These are phyloP conservation scores for Flaveria floridana DNA, from an alignment of 140 eudicot genomes.

Conservation along the genomic window DNA sequence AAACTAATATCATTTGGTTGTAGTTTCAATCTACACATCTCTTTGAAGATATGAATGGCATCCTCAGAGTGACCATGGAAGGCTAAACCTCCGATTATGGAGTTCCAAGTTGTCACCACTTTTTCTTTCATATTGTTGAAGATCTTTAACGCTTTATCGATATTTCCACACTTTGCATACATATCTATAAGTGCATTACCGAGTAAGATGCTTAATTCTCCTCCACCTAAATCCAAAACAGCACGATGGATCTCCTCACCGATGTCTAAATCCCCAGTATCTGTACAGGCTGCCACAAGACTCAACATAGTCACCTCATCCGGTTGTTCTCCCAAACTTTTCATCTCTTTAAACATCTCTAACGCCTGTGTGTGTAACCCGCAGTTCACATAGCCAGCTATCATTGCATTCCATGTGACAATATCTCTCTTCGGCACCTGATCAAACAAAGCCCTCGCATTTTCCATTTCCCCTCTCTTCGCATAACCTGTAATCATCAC, in stretches of 20 bases:
- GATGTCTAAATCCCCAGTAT: constrained; percentile 53
- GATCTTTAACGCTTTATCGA: constrained; percentile 46
- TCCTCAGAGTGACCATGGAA: constrained; percentile 64
- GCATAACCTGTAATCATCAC: constrained; percentile 78
- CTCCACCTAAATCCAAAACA: constrained; percentile 48
- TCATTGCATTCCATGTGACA: constrained; percentile 75
- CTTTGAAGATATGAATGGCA: constrained; percentile 47
- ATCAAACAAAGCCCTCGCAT: constrained; percentile 50
- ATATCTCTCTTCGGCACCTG: constrained; percentile 58
- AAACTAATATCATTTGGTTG: constrained; percentile 58
- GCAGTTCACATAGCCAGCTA: constrained; percentile 55
- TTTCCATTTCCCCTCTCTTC: constrained; percentile 59
- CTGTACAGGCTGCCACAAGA: constrained; percentile 64
- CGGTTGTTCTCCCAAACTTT: constrained; percentile 50
- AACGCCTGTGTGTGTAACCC: constrained; percentile 46
- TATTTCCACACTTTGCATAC: constrained; percentile 74
- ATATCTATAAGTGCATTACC: constrained; percentile 75
- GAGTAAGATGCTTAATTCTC: constrained; percentile 46
- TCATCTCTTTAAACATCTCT: constrained; percentile 67
- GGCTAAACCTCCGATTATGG: constrained; percentile 65
- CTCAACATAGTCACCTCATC: constrained; percentile 74
- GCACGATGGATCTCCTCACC: constrained; percentile 66
- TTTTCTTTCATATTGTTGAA: constrained; percentile 56
- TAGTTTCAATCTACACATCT: constrained; percentile 45
- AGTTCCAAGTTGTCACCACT: constrained; percentile 59